A percentile compares a stretch with the other conserved stretches of the same genome.
Evolutionary conservation across 108 stramenopile genomes (phyloP).

Genomic region (Asterionellopsis glacialis): DNA sequence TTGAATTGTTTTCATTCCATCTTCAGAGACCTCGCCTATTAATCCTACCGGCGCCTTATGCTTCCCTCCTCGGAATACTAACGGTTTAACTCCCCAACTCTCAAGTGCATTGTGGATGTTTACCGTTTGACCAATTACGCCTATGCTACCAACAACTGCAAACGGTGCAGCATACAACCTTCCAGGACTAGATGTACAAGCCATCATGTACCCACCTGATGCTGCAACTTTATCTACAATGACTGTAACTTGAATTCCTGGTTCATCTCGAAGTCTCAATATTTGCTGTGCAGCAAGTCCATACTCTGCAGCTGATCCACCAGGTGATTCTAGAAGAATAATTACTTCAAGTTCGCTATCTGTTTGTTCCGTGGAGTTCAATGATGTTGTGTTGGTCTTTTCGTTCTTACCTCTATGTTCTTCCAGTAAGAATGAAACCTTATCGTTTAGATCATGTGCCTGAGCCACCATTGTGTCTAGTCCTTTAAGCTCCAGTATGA

Average conservation of each 20-base stretch:
- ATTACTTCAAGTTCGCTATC: constrained; percentile 48
- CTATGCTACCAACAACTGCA: constrained; percentile 74
- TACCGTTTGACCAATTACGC: constrained; percentile 66
- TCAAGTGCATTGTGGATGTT: constrained; percentile 63
- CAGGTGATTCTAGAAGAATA: constrained; percentile 70
- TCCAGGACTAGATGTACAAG: constrained; percentile 64
- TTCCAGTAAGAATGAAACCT: constrained; percentile 62
- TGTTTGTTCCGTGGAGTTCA: constrained; percentile 1
- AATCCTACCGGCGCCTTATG: constrained; percentile 76
- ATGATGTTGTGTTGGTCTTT: neutral
- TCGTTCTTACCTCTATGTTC: constrained; percentile 16
- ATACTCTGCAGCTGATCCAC: constrained; percentile 68
- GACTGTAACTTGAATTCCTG: constrained; percentile 62
- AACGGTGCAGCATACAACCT: constrained; percentile 73
- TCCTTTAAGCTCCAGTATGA: constrained; percentile 65
- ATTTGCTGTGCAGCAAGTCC: constrained; percentile 72
- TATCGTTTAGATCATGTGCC: constrained; percentile 61
- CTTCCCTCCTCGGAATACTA: constrained; percentile 71
- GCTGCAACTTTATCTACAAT: constrained; percentile 67
- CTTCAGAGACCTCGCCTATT: constrained; percentile 71
- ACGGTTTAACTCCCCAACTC: constrained; percentile 54
- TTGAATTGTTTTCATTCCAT: constrained; percentile 61
- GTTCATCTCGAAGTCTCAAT: constrained; percentile 49
- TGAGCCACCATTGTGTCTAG: constrained; percentile 42
- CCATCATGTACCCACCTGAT: constrained; percentile 82